Evolutionary conservation across 495 filamentous ascomycete genomes (phyloP).

Genomic region (Aspergillus kassunensis): DNA sequence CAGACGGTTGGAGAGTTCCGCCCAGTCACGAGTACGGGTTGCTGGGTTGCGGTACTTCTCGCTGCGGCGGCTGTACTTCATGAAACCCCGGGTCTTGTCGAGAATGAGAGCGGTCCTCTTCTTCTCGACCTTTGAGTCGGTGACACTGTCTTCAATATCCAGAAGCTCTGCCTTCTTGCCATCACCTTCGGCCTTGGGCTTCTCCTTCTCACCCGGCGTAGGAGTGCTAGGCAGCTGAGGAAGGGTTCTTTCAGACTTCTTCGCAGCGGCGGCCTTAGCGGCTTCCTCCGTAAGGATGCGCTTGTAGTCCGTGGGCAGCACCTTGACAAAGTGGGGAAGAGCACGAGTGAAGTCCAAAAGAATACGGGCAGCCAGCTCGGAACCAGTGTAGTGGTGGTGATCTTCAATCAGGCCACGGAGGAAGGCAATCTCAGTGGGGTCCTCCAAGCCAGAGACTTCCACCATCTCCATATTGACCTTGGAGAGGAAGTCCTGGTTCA

Average conservation of each 20-base stretch:
- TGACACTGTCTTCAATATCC: slow-evolving; percentile 93
- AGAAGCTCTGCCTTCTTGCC: slow-evolving; percentile 77
- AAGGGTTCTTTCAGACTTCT: slow-evolving; percentile 76
- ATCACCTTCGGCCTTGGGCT: slow-evolving; percentile 54
- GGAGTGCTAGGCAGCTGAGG: slow-evolving; percentile 67
- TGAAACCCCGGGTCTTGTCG: slow-evolving; percentile 98
- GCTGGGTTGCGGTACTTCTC: slow-evolving; percentile 92
- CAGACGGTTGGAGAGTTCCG: slow-evolving; percentile 81
- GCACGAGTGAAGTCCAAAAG: slow-evolving; percentile 96
- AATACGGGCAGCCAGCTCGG: slow-evolving; percentile 91
- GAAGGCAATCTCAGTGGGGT: slow-evolving; percentile 88
- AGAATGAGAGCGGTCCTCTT: slow-evolving; percentile 89
- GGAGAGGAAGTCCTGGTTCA: slow-evolving; percentile 83
- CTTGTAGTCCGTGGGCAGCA: slow-evolving; percentile 97
- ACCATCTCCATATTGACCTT: slow-evolving; percentile 99
- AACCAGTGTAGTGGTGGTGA: slow-evolving; percentile 98
- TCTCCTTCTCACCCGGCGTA: slow-evolving; percentile 46
- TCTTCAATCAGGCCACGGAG: slow-evolving; percentile 94
- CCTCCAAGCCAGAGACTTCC: slow-evolving; percentile 81
- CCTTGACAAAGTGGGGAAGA: slow-evolving; percentile 88
- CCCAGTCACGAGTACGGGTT: slow-evolving; percentile 91
- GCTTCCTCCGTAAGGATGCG: slow-evolving; percentile 84
- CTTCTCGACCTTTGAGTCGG: slow-evolving; percentile 83
- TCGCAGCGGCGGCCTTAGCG: slow-evolving; percentile 77
- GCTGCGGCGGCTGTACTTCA: slow-evolving; percentile 92